Base-by-base conservation (phyloP, 139 green algal genomes). In the Spirogloea muscicola region DNA sequence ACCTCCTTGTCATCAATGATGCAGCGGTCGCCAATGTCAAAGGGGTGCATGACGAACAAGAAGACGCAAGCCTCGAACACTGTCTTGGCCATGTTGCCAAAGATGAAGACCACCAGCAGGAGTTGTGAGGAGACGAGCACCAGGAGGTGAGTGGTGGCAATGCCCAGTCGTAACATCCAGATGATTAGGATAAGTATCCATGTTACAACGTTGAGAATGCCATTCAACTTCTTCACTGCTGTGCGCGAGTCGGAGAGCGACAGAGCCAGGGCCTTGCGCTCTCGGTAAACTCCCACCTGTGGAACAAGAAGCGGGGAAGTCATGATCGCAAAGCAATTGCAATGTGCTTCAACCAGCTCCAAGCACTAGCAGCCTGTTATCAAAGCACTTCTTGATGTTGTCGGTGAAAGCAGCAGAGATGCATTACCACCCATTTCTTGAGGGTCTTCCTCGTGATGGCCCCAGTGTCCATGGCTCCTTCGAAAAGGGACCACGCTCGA, bases 1-100 rank as follows among this genome's bases (percentile, higher is more conserved):
- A n/a, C n/a, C 46, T 70, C 21, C 7, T 49, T 63, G 64, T n/a
- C 63, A 39, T 80, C 72, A 18, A 80, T 25, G 3, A 38, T 36
- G 72, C 29, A 37, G 9, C 72, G 66, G 70, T 92, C 88, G 2
- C 86, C 88, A 3, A 92, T 85, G 63, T 92, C 88, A 76, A 88
- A 93, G 51, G 88, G 79, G 74, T 91, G 88, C 57, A 90, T 76
- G 25, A 87, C 74, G 61, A 93, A 93, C 34, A 93, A 83, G 73
- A 89, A 89, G 29, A 93, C 67, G 21, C 87, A 74, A 9, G 79
- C 58, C 71, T 92, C 87, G 27, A 77, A 76, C 62, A 33, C 67
- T 6, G 64, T 41, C 70, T 76, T 74, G n/a, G 70, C 70, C n/a
- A 33, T 58, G 40, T 74, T 74, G 60, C 72, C 72, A 40, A 77